A percentile compares a stretch with the other conserved stretches of the same genome.
phyloP scores from a whole-genome alignment of 768 basidiomycete genomes.

The Hericium coralloides region DNA sequence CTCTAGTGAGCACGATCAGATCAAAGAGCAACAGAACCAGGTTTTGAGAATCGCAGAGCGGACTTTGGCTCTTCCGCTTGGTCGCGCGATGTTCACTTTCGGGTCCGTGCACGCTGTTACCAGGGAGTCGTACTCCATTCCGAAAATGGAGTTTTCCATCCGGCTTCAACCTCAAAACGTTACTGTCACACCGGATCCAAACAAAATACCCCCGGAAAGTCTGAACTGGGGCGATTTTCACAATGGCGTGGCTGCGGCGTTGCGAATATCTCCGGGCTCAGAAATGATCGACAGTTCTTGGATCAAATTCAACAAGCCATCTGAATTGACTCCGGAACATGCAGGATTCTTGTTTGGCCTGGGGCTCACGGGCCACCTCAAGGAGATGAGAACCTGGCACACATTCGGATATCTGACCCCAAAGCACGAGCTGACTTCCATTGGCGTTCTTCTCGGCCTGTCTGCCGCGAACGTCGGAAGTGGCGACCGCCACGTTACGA shows the following conservation, averaged over 20 bases:
- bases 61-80: conserved; percentile 84
- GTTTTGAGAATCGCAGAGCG: conserved; percentile 76
- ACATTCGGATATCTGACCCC: conserved; percentile 93
- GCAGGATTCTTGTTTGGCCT: conserved; percentile 94
- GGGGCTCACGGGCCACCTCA: conserved; percentile 86
- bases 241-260: conserved; percentile 88
- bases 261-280: conserved; percentile 73
- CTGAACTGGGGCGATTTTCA: conserved; percentile 95
- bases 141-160: conserved; percentile 70
- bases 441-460: conserved; percentile 89
- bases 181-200: conserved; percentile 53
- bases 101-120: conserved; percentile 70
- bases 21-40: conserved; percentile 76
- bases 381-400: conserved; percentile 88
- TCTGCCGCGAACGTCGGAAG: conserved; percentile 85
- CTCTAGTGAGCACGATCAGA: conserved; percentile 76
- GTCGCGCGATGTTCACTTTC: conserved; percentile 88
- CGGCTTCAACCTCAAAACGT: conserved; percentile 68
- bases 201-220: conserved; percentile 66
- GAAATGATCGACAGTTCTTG: conserved; percentile 83
- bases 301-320: conserved; percentile 93
- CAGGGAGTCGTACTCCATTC: conserved; percentile 70
- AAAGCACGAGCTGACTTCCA: conserved; percentile 92
- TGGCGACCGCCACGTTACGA: conserved; percentile 81
- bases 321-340: conserved; percentile 84